Evolutionary conservation across 2,329 filamentous ascomycete genomes (phyloP).

Genomic region (Metarhizium anisopliae): DNA sequence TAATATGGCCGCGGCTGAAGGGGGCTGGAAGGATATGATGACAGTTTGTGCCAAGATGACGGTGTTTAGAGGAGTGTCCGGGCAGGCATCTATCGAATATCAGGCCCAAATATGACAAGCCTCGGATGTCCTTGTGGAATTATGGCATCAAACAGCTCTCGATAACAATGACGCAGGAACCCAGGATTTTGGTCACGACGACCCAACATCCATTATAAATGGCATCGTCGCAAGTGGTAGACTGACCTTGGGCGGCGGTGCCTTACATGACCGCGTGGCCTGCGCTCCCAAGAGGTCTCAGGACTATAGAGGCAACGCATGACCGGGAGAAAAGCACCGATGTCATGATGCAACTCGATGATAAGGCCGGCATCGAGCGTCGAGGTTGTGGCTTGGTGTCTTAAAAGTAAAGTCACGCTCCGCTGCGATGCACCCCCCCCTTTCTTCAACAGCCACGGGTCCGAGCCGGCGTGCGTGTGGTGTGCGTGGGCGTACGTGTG

Average conservation of each 20-base stretch:
- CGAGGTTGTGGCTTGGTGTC: slow-evolving; percentile 24
- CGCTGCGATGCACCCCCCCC: slow-evolving; percentile 15
- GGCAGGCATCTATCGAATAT: not conserved
- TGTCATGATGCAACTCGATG: slow-evolving; percentile 20
- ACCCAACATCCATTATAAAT: not conserved
- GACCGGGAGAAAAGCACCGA: slow-evolving; percentile 16
- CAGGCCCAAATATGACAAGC: not conserved
- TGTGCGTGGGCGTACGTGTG: slow-evolving; percentile 1
- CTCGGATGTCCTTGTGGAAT: not conserved
- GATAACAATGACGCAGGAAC: slow-evolving; percentile 4
- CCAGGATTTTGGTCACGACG: slow-evolving; percentile 2
- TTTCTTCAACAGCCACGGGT: not conserved
- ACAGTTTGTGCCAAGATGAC: not conserved
- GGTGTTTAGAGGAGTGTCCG: not conserved
- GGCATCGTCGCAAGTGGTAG: not conserved
- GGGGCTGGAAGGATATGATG: not conserved
- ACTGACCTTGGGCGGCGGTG: slow-evolving; percentile 13
- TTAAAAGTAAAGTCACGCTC: slow-evolving; percentile 28
- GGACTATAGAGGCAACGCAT: slow-evolving; percentile 13
- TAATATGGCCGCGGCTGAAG: too few species aligned
- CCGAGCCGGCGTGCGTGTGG: not conserved
- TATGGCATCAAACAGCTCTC: too few species aligned
- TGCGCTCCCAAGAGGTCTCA: slow-evolving; percentile 7
- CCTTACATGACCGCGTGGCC: slow-evolving; percentile 23
- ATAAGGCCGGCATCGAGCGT: slow-evolving; percentile 13